Percentiles rank a stretch among this genome's conserved stretches.
phyloP scores from a whole-genome alignment of 2,329 filamentous ascomycete genomes.

The Fusarium fujikuroi region DNA sequence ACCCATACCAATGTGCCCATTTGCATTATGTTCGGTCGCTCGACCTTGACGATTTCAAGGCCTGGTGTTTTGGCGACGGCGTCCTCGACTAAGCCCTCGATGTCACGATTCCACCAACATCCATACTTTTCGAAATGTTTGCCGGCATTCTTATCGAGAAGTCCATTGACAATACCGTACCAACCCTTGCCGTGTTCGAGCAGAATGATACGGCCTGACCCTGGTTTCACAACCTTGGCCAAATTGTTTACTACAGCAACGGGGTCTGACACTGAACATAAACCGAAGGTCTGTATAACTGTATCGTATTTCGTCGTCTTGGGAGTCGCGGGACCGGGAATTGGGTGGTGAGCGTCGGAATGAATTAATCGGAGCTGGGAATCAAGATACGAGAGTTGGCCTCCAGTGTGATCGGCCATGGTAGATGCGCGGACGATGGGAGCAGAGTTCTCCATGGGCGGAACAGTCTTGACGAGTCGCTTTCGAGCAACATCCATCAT shows the following conservation, averaged over 20 bases:
- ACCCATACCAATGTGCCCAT: slow-evolving; percentile 69
- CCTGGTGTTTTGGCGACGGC: slow-evolving; percentile 61
- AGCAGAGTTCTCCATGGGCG: slow-evolving; percentile 49
- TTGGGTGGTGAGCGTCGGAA: slow-evolving; percentile 58
- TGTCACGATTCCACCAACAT: slow-evolving; percentile 76
- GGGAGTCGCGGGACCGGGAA: slow-evolving; percentile 52
- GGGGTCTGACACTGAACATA: slow-evolving; percentile 71
- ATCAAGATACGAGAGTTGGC: slow-evolving; percentile 54
- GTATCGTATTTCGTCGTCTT: slow-evolving; percentile 66
- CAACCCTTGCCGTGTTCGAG: slow-evolving; percentile 71
- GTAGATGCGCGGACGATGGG: slow-evolving; percentile 49
- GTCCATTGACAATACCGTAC: slow-evolving; percentile 64
- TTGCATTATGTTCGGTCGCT: slow-evolving; percentile 63
- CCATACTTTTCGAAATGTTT: slow-evolving; percentile 69
- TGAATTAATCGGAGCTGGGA: slow-evolving; percentile 59
- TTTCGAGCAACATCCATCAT: slow-evolving; percentile 69
- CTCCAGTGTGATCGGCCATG: slow-evolving; percentile 49
- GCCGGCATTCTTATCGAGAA: slow-evolving; percentile 65
- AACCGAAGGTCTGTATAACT: slow-evolving; percentile 71
- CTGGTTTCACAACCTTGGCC: slow-evolving; percentile 62
- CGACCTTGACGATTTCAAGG: slow-evolving; percentile 65
- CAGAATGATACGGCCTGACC: slow-evolving; percentile 68
- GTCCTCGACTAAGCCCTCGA: slow-evolving; percentile 63
- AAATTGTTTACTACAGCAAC: slow-evolving; percentile 64
- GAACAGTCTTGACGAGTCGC: slow-evolving; percentile 60